Percentiles rank a stretch among this genome's conserved stretches.
Conservation (phyloP, 1,284 basidiomycete species). For the Ceratobasidium sp. region DNA sequence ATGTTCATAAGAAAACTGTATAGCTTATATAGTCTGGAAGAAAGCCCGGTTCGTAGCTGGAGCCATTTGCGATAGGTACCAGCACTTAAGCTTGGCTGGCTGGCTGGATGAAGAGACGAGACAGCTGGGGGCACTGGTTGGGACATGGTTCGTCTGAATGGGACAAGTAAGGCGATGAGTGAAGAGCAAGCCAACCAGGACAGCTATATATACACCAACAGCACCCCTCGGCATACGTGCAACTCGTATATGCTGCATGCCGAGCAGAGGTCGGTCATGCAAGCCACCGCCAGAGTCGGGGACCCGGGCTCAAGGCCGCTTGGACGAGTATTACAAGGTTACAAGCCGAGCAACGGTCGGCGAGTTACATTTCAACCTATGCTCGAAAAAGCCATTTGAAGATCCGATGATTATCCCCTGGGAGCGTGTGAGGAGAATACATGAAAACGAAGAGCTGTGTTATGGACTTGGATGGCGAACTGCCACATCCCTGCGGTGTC, state of each 20-base stretch:
- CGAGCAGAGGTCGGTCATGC: not conserved
- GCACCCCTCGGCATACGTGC: too few species aligned
- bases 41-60: not conserved
- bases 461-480: too few species aligned
- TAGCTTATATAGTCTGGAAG: not conserved
- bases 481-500: too few species aligned
- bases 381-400: too few species aligned
- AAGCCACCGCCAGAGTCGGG: not conserved
- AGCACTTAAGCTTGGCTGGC: not conserved
- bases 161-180: not conserved
- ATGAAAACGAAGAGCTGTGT: too few species aligned
- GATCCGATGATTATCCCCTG: too few species aligned
- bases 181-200: not conserved
- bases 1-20: not conserved
- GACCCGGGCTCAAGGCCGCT: too few species aligned
- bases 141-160: not conserved
- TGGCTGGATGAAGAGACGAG: not conserved
- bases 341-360: conserved; percentile 11
- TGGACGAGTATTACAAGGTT: not conserved
- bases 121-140: not conserved
- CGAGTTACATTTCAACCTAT: not conserved
- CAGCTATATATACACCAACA: not conserved
- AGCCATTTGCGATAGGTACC: not conserved
- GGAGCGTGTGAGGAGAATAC: too few species aligned
- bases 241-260: too few species aligned